phyloP scores from a whole-genome alignment of 2,329 filamentous ascomycete genomes.

The Fusarium bulbicola region DNA sequence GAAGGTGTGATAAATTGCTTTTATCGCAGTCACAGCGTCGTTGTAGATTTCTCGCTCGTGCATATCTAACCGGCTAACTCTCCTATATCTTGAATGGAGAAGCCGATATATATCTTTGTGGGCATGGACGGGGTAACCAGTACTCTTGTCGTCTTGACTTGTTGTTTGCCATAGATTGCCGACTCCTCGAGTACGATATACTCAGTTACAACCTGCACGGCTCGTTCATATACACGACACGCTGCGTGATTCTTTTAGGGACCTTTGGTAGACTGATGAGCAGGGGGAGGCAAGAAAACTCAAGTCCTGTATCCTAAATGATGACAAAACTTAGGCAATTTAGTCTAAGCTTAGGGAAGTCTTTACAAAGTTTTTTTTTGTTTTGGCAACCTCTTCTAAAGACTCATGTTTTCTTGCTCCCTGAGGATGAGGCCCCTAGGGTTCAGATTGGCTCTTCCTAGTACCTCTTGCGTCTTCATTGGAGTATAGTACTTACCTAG shows the following conservation, averaged over 20 bases:
- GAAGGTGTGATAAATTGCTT: not conserved
- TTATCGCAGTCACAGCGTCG: not conserved
- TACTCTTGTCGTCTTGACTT: not conserved
- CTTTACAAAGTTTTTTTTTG: too few species aligned
- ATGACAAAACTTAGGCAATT: too few species aligned
- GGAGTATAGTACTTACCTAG: not conserved
- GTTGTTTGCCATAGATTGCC: not conserved
- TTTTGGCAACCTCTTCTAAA: not conserved
- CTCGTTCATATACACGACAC: too few species aligned
- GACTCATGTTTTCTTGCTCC: too few species aligned
- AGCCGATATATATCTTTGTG: not conserved
- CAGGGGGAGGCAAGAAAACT: too few species aligned
- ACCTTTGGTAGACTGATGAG: too few species aligned
- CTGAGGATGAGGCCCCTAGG: not conserved
- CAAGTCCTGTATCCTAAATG: too few species aligned
- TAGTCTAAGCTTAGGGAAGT: too few species aligned
- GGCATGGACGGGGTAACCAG: not conserved
- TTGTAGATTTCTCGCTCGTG: not conserved
- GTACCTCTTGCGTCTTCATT: not conserved
- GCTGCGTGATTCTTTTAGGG: too few species aligned
- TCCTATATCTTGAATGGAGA: not conserved
- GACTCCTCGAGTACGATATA: not conserved
- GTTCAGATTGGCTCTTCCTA: not conserved
- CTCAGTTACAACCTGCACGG: not conserved
- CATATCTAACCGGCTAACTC: not conserved